These are phyloP conservation scores for Malus domestica DNA, from an alignment of 306 rosid species.

Conservation along the genomic window ASM211411v1 NC_041792.1:5458001-5458500, in stretches of 20 bases:
- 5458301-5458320: neutral
- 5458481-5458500: neutral
- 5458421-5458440: neutral
- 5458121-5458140: constrained; percentile 38
- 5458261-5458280: constrained; percentile 44
- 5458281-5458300: constrained; percentile 1
- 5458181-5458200: constrained; percentile 62
- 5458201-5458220: constrained; percentile 88
- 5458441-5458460: neutral
- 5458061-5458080: constrained; percentile 32
- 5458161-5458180: constrained; percentile 42
- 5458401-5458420: neutral
- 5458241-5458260: constrained; percentile 71
- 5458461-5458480: neutral
- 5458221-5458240: constrained; percentile 66
- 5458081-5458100: constrained; percentile 50
- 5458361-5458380: neutral
- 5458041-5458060: neutral
- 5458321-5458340: neutral
- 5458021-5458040: neutral
- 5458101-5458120: constrained; percentile 27
- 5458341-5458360: neutral
- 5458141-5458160: constrained; percentile 33
- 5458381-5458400: neutral
- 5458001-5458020: neutral